Conservation (phyloP, 2,329 filamentous ascomycete species). For the Tricladium varicosporioides region DNA sequence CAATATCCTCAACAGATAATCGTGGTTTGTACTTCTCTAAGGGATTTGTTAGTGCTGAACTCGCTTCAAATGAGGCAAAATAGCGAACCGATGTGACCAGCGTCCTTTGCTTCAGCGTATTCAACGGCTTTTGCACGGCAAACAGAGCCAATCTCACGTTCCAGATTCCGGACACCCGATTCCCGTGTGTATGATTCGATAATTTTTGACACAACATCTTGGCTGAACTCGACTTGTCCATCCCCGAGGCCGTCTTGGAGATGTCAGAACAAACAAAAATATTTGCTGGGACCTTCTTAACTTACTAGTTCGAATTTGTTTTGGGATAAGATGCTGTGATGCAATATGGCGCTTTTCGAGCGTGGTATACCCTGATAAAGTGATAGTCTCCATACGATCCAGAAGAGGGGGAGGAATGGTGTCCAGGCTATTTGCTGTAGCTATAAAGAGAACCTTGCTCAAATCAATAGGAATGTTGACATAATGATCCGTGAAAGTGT, state of each 20-base stretch:
- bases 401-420: conserved; percentile 92
- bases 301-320: conserved; percentile 77
- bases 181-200: conserved; percentile 97
- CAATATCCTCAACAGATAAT: conserved; percentile 77
- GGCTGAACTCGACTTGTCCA: conserved; percentile 72
- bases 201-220: conserved; percentile 88
- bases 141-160: conserved; percentile 91
- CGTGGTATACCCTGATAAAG: conserved; percentile 91
- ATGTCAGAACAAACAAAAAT: conserved; percentile 16
- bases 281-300: conserved; percentile 3
- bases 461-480: conserved; percentile 93
- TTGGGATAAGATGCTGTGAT: conserved; percentile 87
- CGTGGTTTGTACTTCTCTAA: conserved; percentile 66
- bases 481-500: conserved; percentile 94
- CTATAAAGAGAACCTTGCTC: conserved; percentile 95
- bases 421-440: conserved; percentile 91
- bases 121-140: conserved; percentile 95
- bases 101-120: conserved; percentile 85
- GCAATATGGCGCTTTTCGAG: conserved; percentile 97
- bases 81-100: conserved; percentile 43
- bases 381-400: conserved; percentile 96
- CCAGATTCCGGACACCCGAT: conserved; percentile 91
- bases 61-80: background rate
- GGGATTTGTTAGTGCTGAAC: conserved; percentile 8
- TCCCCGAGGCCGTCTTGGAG: conserved; percentile 65